These are phyloP conservation scores for Calonectria crousiana DNA, from an alignment of 2,329 filamentous ascomycete species.

Conservation along the genomic window DNA sequence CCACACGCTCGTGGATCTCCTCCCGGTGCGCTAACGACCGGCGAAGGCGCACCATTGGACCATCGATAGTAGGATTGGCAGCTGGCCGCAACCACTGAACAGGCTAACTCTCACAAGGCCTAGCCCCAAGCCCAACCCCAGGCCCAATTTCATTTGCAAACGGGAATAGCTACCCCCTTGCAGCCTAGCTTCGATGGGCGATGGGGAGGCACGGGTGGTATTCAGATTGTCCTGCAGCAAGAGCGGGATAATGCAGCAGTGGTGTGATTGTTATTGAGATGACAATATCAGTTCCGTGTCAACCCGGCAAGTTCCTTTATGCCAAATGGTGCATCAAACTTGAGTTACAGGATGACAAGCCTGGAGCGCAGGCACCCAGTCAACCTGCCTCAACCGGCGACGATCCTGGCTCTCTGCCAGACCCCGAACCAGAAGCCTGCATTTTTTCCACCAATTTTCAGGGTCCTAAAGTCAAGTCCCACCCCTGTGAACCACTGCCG, in stretches of 20 bases:
- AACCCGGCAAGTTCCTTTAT: not conserved
- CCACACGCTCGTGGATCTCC: not conserved
- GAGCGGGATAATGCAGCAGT: slow-evolving; percentile 12
- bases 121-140: slow-evolving; percentile 32
- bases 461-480: slow-evolving; percentile 16
- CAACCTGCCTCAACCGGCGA: not conserved
- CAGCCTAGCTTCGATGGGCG: slow-evolving; percentile 21
- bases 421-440: not conserved
- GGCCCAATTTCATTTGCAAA: slow-evolving; percentile 18
- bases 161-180: slow-evolving; percentile 23
- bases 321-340: not conserved
- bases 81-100: not conserved
- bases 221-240: slow-evolving; percentile 33
- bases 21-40: not conserved
- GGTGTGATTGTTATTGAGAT: slow-evolving; percentile 14
- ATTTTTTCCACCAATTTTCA: slow-evolving; percentile 15
- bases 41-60: not conserved
- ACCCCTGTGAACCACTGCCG: slow-evolving; percentile 12
- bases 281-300: not conserved
- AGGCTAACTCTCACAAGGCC: not conserved
- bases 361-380: not conserved
- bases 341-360: not conserved
- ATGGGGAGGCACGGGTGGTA: slow-evolving; percentile 34
- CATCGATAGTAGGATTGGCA: not conserved
- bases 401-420: not conserved